Evolutionary conservation across 495 filamentous ascomycete genomes (phyloP).

Genomic region (Melanomma pulvis-pyrius): DNA sequence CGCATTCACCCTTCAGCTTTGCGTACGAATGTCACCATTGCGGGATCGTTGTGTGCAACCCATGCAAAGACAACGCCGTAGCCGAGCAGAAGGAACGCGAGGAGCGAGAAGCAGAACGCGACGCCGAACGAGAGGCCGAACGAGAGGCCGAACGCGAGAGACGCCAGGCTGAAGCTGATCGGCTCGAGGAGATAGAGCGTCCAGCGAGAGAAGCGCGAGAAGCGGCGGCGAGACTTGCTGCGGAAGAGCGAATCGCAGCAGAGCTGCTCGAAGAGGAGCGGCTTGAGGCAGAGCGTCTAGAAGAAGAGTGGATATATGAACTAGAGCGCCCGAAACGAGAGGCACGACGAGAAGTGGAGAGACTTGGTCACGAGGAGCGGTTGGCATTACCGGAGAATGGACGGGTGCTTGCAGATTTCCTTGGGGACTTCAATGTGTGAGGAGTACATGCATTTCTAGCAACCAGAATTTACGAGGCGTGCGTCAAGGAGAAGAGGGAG

Average conservation of each 20-base stretch:
- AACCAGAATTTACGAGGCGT: not conserved
- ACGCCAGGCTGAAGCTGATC: not conserved
- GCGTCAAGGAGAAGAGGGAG: not conserved
- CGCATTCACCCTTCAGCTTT: conserved; percentile 9
- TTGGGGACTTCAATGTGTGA: not conserved
- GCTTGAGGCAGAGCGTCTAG: not conserved
- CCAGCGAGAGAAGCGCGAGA: not conserved
- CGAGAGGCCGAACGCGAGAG: not conserved
- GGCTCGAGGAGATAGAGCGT: not conserved
- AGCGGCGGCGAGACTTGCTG: not conserved
- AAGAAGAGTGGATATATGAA: not conserved
- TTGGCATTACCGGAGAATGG: not conserved
- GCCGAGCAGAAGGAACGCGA: not conserved
- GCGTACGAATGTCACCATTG: conserved; percentile 18
- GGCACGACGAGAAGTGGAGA: too few species aligned
- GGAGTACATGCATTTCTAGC: not conserved
- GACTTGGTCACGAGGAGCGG: not conserved
- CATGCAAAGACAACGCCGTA: conserved; percentile 14
- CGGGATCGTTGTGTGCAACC: conserved; percentile 14
- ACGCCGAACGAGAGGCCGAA: not conserved
- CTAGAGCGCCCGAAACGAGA: too few species aligned
- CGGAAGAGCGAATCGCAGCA: not conserved
- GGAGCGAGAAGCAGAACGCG: not conserved
- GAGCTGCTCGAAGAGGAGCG: not conserved
- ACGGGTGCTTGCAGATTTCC: not conserved